These are phyloP conservation scores for Penicillium hesseltinei DNA, from an alignment of 2,329 filamentous ascomycete species.

Conservation along the genomic window DNA sequence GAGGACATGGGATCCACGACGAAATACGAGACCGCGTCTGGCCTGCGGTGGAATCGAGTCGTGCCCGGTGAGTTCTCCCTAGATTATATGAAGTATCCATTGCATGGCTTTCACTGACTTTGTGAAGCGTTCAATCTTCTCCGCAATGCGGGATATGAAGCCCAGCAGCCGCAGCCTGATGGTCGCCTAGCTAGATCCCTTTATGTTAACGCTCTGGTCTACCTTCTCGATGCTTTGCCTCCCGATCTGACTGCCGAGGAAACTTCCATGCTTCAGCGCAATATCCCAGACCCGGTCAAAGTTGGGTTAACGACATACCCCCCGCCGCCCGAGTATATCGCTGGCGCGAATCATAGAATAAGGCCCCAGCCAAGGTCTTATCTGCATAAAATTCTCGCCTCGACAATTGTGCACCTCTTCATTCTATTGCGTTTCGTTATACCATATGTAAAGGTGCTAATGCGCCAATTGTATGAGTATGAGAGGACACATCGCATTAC, in stretches of 20 bases:
- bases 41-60: constrained; percentile 37
- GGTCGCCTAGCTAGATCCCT: constrained; percentile 34
- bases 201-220: constrained; percentile 39
- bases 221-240: constrained; percentile 39
- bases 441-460: constrained; percentile 58
- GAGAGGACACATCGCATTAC: constrained; percentile 67
- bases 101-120: constrained; percentile 1
- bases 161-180: constrained; percentile 33
- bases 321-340: neutral
- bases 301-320: constrained; percentile 10
- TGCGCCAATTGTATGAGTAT: constrained; percentile 57
- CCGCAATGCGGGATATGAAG: constrained; percentile 37
- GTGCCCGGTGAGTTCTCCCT: constrained; percentile 28
- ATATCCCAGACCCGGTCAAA: constrained; percentile 27
- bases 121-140: constrained; percentile 36
- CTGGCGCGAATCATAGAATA: neutral
- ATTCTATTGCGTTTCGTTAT: constrained; percentile 60
- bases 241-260: constrained; percentile 33
- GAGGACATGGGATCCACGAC: constrained; percentile 9
- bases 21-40: constrained; percentile 33
- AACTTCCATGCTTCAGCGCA: constrained; percentile 26
- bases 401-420: constrained; percentile 58
- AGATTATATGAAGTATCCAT: neutral
- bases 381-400: constrained; percentile 59
- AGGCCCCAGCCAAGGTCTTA: constrained; percentile 42